Percentiles rank a stretch among this genome's conserved stretches.
These are phyloP conservation scores for Entomophthora muscae DNA, from an alignment of 371 early-diverging fungal genomes.

Conservation along the genomic window DNA sequence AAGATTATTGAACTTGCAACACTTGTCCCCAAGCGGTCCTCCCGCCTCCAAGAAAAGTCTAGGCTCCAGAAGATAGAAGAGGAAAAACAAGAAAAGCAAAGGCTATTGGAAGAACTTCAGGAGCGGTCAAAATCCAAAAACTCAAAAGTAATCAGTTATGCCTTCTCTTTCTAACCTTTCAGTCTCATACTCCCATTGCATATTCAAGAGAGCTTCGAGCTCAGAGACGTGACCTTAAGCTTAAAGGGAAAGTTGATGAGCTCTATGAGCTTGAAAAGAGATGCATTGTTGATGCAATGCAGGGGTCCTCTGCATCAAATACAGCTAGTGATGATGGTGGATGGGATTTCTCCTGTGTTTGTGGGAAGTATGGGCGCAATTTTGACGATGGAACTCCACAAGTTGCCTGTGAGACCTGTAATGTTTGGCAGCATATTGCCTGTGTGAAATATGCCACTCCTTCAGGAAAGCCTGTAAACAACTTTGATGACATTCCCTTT, in stretches of 20 bases:
- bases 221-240: not conserved
- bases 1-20: not conserved
- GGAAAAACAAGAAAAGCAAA: not conserved
- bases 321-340: not conserved
- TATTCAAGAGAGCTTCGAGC: not conserved
- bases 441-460: not conserved
- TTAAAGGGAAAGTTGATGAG: not conserved
- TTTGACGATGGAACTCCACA: slow-evolving; percentile 1
- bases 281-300: not conserved
- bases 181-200: not conserved
- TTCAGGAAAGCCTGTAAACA: not conserved
- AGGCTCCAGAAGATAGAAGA: not conserved
- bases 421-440: slow-evolving; percentile 4
- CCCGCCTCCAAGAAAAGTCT: slow-evolving; percentile 2
- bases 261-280: not conserved
- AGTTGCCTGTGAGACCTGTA: slow-evolving; percentile 2
- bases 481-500: not conserved
- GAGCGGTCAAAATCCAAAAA: not conserved
- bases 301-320: not conserved
- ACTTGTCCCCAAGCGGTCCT: slow-evolving; percentile 3
- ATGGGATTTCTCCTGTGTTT: slow-evolving; percentile 4
- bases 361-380: slow-evolving; percentile 1
- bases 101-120: not conserved
- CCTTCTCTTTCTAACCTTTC: not conserved
- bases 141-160: not conserved